These are phyloP conservation scores for Aureobasidium sp. DNA, from an alignment of 2,329 filamentous ascomycete species.

Conservation along the genomic window DNA sequence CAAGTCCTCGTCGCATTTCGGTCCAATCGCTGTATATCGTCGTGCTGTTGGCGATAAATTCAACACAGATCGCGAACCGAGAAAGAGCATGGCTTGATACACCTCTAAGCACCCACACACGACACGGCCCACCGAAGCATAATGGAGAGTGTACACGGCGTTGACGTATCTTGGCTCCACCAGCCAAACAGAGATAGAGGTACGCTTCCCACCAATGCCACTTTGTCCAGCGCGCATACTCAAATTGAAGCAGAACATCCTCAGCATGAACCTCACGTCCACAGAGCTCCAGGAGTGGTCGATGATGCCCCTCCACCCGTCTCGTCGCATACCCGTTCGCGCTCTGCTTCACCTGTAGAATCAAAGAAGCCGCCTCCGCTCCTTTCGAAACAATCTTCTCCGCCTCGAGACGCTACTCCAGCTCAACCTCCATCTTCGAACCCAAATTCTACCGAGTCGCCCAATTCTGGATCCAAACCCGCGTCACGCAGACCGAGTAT, in stretches of 20 bases:
- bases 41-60: not conserved
- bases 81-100: constrained; percentile 16
- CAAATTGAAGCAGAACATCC: constrained; percentile 37
- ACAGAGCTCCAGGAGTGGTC: constrained; percentile 38
- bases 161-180: constrained; percentile 95
- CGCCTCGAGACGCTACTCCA: not conserved
- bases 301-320: constrained; percentile 39
- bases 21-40: not conserved
- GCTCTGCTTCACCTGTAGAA: constrained; percentile 22
- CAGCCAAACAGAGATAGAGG: constrained; percentile 75
- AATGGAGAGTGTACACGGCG: constrained; percentile 64
- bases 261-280: constrained; percentile 31
- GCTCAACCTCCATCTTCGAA: constrained; percentile 16
- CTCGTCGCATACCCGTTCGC: constrained; percentile 38
- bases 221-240: constrained; percentile 27
- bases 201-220: constrained; percentile 46
- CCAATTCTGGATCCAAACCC: constrained; percentile 28
- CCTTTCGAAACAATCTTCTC: not conserved
- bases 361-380: constrained; percentile 1
- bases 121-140: not conserved
- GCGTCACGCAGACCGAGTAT: constrained; percentile 42
- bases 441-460: constrained; percentile 26
- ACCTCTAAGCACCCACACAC: too few species aligned
- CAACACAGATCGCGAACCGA: not conserved
- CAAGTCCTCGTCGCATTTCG: not conserved